Evolutionary conservation across 345 rosid genomes (phyloP), one percentile per base, ranked within the genome.

Genomic region (Raphanus sativus): DNA sequence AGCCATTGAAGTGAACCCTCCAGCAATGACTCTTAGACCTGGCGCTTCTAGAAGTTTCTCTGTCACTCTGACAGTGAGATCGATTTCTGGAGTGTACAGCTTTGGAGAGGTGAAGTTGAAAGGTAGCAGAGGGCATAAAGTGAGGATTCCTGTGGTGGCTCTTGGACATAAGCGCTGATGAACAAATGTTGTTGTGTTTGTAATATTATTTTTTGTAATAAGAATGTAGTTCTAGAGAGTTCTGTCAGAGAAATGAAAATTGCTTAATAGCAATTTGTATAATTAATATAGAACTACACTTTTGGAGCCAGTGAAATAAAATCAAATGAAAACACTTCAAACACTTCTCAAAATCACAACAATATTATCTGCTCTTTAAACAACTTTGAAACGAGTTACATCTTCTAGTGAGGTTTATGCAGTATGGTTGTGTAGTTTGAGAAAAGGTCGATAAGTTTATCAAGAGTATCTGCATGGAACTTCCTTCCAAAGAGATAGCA

Each of bases 81-180:
- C 93, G 2, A 87, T 91, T 26, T 85, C 90, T 0, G 93, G 98
- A 78, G 67, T 73, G 12, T 96, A 96, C 82, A 87, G 90, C 84
- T 96, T 96, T 0, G 99, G 99, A 17, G 91, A 93, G 79, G 82
- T 96, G 63, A 38, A 77, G 55, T 80, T 96, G 90, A 96, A 96
- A 86, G 99, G 99, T 38, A 96, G 94, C 85, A 66, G 98, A 70
- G 97, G 99, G n/a, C 99, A 96, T 78, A 88, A 85, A 80, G 98
- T 96, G 59, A 88, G 83, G 79, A 85, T 96, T 71, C 97, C 98
- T 0, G 99, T 96, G 80, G 90, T 85, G 72, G 93, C 90, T 5
- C 83, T 89, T 81, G 98, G 90, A 65, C 85, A 88, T 67, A 62
- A 81, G 89, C 83, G 92, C 68, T 90, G 75, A 79, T 48, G 54